These are phyloP conservation scores for Ceratocystis variospora DNA, from an alignment of 2,329 filamentous ascomycete species.

Conservation along the genomic window DNA sequence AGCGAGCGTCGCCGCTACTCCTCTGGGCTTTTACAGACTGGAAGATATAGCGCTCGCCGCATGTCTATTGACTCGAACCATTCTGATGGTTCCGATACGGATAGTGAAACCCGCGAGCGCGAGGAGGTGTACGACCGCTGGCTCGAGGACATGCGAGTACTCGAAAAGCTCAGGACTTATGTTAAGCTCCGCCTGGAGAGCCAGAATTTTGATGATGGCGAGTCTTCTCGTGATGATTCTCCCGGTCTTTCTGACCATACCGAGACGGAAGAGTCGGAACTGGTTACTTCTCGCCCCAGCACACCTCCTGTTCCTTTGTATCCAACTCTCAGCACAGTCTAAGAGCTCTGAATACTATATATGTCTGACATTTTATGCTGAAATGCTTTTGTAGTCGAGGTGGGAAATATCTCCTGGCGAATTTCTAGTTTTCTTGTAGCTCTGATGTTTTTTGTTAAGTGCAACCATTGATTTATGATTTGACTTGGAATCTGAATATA, in stretches of 20 bases:
- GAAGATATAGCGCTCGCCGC: constrained; percentile 30
- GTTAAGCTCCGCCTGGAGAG: constrained; percentile 44
- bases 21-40: constrained; percentile 52
- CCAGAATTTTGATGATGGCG: constrained; percentile 37
- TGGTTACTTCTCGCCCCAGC: constrained; percentile 11
- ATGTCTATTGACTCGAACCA: constrained; percentile 33
- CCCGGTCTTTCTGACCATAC: background rate
- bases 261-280: constrained; percentile 12
- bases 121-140: constrained; percentile 51
- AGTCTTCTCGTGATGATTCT: constrained; percentile 21
- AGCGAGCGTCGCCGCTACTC: constrained; percentile 52
- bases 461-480: background rate
- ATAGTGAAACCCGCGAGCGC: constrained; percentile 39
- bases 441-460: background rate
- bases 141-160: constrained; percentile 52
- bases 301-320: constrained; percentile 15
- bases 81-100: constrained; percentile 39
- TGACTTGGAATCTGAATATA: background rate
- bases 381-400: background rate
- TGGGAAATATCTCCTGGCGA: too few relatives aligned
- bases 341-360: background rate
- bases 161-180: constrained; percentile 47
- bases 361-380: background rate
- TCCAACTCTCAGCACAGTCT: constrained; percentile 15
- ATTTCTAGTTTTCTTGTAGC: background rate